These are phyloP conservation scores for Aspergillus pseudonomiae DNA, from an alignment of 2,329 filamentous ascomycete genomes.

Conservation along the genomic window DNA sequence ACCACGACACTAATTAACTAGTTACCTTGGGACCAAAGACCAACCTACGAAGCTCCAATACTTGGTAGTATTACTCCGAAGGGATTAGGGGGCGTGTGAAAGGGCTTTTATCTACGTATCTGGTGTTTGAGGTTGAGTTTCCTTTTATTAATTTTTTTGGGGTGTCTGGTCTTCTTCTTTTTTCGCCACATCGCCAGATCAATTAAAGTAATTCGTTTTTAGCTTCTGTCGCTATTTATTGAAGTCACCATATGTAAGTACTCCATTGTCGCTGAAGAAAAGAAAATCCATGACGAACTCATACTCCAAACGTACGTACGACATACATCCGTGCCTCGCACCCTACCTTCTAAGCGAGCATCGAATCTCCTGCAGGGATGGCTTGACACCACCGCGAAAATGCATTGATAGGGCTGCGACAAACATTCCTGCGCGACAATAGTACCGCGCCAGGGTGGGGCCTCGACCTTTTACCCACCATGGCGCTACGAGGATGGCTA, in stretches of 20 bases:
- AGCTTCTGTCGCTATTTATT: neutral
- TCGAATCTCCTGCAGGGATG: neutral
- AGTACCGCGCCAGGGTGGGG: neutral
- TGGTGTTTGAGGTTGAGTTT: neutral
- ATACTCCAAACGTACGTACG: neutral
- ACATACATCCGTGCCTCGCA: neutral
- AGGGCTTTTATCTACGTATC: neutral
- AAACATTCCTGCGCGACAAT: constrained; percentile 4
- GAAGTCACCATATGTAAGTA: neutral
- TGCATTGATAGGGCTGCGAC: neutral
- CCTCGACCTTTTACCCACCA: neutral
- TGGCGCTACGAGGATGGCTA: neutral
- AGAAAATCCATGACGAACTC: neutral
- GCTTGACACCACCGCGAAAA: neutral
- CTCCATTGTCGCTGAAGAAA: neutral
- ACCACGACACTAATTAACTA: neutral
- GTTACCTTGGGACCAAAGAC: neutral
- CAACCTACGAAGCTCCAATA: neutral
- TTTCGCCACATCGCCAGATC: neutral
- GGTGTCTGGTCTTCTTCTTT: neutral
- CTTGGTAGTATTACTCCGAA: neutral
- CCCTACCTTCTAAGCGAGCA: neutral
- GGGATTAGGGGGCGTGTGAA: neutral
- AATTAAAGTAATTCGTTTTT: neutral
- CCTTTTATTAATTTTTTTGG: neutral